phyloP scores from a whole-genome alignment of 257 asterid genomes.

The Galeopsis tetrahit region DNA sequence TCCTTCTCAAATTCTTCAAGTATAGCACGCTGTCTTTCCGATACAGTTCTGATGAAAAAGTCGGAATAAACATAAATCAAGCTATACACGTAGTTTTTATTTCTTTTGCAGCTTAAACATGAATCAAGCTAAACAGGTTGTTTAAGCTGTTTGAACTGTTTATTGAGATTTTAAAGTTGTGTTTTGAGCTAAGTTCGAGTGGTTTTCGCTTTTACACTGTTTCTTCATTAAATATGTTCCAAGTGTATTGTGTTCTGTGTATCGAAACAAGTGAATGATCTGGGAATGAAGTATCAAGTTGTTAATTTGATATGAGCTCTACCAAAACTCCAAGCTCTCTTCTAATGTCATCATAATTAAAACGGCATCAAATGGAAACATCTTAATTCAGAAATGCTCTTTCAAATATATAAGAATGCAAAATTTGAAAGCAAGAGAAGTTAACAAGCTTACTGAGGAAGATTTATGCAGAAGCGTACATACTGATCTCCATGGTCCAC shows the following conservation, averaged over 20 bases:
- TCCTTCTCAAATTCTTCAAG: constrained; percentile 91
- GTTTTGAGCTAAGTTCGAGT: background rate
- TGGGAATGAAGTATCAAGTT: background rate
- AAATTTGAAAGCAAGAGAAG: constrained; percentile 15
- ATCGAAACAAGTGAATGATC: background rate
- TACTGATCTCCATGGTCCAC: constrained; percentile 83
- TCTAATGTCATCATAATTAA: background rate
- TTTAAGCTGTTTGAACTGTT: background rate
- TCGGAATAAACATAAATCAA: background rate
- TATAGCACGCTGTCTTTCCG: constrained; percentile 72
- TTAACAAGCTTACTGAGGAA: constrained; percentile 76
- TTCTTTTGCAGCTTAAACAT: constrained; percentile 21
- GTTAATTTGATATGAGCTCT: constrained; percentile 2
- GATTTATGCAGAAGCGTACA: constrained; percentile 76
- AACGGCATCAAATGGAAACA: constrained; percentile 6
- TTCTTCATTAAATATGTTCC: background rate
- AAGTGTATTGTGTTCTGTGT: background rate
- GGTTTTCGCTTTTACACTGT: background rate
- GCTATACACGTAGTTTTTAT: background rate
- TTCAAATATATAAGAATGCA: constrained; percentile 5
- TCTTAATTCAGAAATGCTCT: constrained; percentile 16
- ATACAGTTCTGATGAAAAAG: constrained; percentile 55
- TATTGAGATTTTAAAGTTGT: background rate
- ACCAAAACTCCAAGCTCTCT: constrained; percentile 6
- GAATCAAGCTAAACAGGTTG: background rate